Evolutionary conservation across 2,329 filamentous ascomycete genomes (phyloP), one percentile per base, ranked within the genome.

Genomic region (Metarhizium guizhouense): DNA sequence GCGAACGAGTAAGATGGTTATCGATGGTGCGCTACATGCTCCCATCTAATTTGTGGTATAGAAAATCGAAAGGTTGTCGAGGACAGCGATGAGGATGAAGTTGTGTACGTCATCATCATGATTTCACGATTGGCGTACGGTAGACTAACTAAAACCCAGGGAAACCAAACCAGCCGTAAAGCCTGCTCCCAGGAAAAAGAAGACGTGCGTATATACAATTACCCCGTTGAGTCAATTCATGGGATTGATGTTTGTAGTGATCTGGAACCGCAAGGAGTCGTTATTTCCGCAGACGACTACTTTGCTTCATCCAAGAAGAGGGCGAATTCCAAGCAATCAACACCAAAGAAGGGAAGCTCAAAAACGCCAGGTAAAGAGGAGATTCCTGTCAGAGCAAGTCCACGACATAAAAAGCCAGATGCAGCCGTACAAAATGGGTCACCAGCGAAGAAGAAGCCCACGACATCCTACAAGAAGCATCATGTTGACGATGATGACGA

Each of bases 81-180:
- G 59, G 90, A 95, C 59, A 93, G 89, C 60, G 86, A 88, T 47
- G 88, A 92, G 55, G 89, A 92, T 34, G 86, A 88, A 47, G 63
- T 63, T 38, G 47, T 34, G 54, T 34, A 59, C 25, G 55, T 54
- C 11, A 47, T 34, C 32, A 14, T 7, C 25, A 16, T 18, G 16
- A 20, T 11, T 16, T 6, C 14, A n/a, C 50, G 29, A 29, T 30
- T 30, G 45, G 10, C 25, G 4, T 14, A 30, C 45, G 16, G 8
- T 29, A 8, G 20, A 16, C 59, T 67, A 53, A 62, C 40, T 6
- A 53, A 2, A 25, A 52, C n/a, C 20, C n/a, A 70, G 67, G 54
- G 52, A 61, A 8, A 85, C 84, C 68, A 87, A 84, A 64, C 68
- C 78, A 29, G 65, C 74, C 13, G 67, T 78, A 2, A 85, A 75